Evolutionary conservation across 2,329 filamentous ascomycete genomes (phyloP).

Genomic region (Neofusicoccum kwambonambiense): DNA sequence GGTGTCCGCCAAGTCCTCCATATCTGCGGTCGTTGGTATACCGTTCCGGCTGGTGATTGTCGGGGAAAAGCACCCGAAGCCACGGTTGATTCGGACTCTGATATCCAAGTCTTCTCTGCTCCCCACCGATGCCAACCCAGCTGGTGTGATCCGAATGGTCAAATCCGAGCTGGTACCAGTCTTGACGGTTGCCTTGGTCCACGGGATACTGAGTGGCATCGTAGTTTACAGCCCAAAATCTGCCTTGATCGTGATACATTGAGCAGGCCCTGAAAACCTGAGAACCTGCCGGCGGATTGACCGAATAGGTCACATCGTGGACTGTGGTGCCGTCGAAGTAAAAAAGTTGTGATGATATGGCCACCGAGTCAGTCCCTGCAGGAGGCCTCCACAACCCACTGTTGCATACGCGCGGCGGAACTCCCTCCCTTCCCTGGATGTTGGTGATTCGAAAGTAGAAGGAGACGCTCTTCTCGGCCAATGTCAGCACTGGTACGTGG

Average conservation of each 20-base stretch:
- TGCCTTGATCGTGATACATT: neutral
- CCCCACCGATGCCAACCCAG: neutral
- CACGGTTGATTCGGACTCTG: neutral
- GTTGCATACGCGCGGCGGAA: neutral
- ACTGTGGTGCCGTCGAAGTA: conserved; percentile 1
- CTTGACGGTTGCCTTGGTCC: neutral
- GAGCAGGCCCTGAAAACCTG: neutral
- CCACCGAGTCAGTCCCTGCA: neutral
- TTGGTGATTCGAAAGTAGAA: neutral
- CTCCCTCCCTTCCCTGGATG: neutral
- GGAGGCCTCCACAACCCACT: neutral
- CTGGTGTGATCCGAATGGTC: neutral
- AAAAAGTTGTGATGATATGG: neutral
- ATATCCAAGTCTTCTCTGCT: neutral
- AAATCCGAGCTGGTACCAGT: conserved; percentile 9
- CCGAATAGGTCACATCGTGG: neutral
- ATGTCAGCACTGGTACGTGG: neutral
- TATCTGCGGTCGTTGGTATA: neutral
- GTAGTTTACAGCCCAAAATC: conserved; percentile 14
- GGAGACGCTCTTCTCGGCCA: neutral
- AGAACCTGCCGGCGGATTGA: neutral
- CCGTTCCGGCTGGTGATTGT: neutral
- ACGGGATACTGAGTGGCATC: neutral
- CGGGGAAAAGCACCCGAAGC: neutral
- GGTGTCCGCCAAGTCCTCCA: conserved; percentile 32